A percentile compares a stretch with the other conserved stretches of the same genome.
phyloP scores from a whole-genome alignment of 2,329 filamentous ascomycete genomes.

The Neopestalotiopsis sp. region DNA sequence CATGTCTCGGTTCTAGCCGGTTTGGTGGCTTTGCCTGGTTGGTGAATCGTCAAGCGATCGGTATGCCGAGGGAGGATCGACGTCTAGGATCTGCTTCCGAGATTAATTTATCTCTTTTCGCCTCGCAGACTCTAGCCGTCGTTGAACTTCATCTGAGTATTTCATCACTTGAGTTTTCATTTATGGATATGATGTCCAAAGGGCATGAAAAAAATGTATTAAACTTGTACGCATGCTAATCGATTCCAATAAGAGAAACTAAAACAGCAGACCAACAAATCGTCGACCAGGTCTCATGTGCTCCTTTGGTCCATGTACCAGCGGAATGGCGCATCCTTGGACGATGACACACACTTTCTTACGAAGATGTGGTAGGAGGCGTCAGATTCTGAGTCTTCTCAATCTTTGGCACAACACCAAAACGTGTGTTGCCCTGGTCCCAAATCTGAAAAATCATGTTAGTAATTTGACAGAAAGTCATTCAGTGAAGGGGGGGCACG shows the following conservation, averaged over 20 bases:
- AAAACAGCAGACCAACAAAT: background rate
- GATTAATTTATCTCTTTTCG: too few relatives aligned
- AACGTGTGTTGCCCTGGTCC: conserved; percentile 63
- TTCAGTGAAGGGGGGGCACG: background rate
- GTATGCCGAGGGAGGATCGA: too few relatives aligned
- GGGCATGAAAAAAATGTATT: background rate
- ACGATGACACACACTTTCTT: background rate
- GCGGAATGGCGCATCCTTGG: background rate
- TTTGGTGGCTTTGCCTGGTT: too few relatives aligned
- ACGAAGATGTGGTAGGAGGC: conserved; percentile 18
- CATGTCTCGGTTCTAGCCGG: too few relatives aligned
- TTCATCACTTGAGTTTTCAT: too few relatives aligned
- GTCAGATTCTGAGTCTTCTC: conserved; percentile 41
- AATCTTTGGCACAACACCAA: conserved; percentile 63
- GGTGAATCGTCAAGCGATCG: too few relatives aligned
- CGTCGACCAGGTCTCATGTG: background rate
- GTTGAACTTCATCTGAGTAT: too few relatives aligned
- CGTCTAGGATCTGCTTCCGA: too few relatives aligned
- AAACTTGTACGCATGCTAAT: background rate
- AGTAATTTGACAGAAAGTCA: background rate
- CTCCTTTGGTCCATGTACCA: background rate
- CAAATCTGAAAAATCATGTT: conserved; percentile 54
- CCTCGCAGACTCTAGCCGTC: too few relatives aligned
- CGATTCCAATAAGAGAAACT: background rate
- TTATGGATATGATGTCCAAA: too few relatives aligned